Evolutionary conservation across 2,329 filamentous ascomycete species (phyloP), one percentile per base, ranked within the genome.

Genomic region (Phyllosticta citribraziliensis): DNA sequence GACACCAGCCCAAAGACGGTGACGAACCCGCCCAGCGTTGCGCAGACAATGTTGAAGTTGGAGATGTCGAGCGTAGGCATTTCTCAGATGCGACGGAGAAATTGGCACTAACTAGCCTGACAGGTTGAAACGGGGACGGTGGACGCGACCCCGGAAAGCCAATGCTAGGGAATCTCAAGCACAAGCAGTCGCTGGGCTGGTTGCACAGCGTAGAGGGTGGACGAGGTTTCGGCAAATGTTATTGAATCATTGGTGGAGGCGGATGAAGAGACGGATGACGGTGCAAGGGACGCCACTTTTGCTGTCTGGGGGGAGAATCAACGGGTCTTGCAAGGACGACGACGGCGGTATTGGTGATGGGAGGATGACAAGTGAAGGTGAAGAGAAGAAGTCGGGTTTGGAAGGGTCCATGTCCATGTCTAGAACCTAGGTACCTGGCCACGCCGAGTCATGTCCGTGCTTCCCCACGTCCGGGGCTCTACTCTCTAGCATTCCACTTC

Each of bases 1-100:
- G 91, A 96, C 0, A 97, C 90, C 52, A 97, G 77, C 3, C 91
- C 91, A 69, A 96, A 97, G n/a, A 95, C 67, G 0, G 89, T 91
- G 64, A 97, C 86, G 76, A 95, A 97, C 1, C 89, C 92, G 14
- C 92, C 92, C 12, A 96, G 75, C 8, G 89, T 83, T 58, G 88
- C 87, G 70, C 89, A 85, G 60, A 91, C 83, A 65, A 94, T 88
- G 74, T 96, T 95, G 80, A 96, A 96, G 72, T 91, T 88, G 65
- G 82, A 85, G 35, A 88, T 68, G 5, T 81, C 80, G 52, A 91
- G 77, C 52, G 79, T 84, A 63, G 84, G 84, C 84, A 88, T 84
- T 55, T 66, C 52, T 30, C 27, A 30, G 47, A 3, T 22, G 57
- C 57, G 9, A 55, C 35, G 52, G 27, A 50, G 56, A 58, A 50